Percentiles rank a stretch among this genome's conserved stretches.
phyloP scores from a whole-genome alignment of 106 monocot species.

The Acorus calamus region DNA sequence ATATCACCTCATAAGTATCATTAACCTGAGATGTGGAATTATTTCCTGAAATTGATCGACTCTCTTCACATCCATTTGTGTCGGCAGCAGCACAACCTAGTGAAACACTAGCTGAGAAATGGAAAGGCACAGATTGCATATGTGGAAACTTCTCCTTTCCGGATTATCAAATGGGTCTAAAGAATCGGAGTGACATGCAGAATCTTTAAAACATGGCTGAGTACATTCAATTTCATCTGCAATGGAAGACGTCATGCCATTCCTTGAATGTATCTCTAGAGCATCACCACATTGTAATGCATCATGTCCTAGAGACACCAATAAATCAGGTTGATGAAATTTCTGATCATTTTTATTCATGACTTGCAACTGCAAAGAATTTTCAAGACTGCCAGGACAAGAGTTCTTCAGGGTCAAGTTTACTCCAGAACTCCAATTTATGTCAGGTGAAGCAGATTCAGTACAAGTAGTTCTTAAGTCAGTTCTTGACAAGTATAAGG shows the following conservation, averaged over 20 bases:
- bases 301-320: conserved; percentile 6
- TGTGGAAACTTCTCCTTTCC: conserved; percentile 5
- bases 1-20: conserved; percentile 8
- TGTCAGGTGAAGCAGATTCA: conserved; percentile 7
- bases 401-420: conserved; percentile 4
- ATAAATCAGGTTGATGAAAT: conserved; percentile 11
- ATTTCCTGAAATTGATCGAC: conserved; percentile 10
- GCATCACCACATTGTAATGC: conserved; percentile 10
- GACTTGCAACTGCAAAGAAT: conserved; percentile 4
- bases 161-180: conserved; percentile 2
- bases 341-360: conserved; percentile 15
- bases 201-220: conserved; percentile 13
- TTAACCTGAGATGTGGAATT: conserved; percentile 13
- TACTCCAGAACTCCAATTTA: conserved; percentile 9
- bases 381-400: conserved; percentile 12
- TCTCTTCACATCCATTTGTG: conserved; percentile 13
- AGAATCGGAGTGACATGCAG: conserved; percentile 6
- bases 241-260: conserved; percentile 6
- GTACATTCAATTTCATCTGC: background rate
- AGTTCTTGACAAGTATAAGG: conserved; percentile 54
- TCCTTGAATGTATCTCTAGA: conserved; percentile 10
- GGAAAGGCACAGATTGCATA: conserved; percentile 7
- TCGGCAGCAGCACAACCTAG: background rate
- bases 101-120: conserved; percentile 5
- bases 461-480: conserved; percentile 16